A percentile compares a stretch with the other conserved stretches of the same genome.
These are phyloP conservation scores for bread wheat (Triticum aestivum) DNA, from an alignment of 176 grass and related monocot species.

Conservation along the genomic window IWGSC_CS_RefSeq_v2.1 NC_057796.1:300985037-300985536, in stretches of 20 bases:
- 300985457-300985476: not conserved
- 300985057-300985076: not conserved
- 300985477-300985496: slow-evolving; percentile 34
- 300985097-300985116: not conserved
- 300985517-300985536: too few species aligned
- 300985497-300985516: not conserved
- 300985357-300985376: slow-evolving; percentile 31
- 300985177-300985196: not conserved
- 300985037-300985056: not conserved
- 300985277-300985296: slow-evolving; percentile 15
- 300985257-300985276: not conserved
- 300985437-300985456: slow-evolving; percentile 57
- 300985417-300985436: slow-evolving; percentile 43
- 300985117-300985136: not conserved
- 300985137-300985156: not conserved
- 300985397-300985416: slow-evolving; percentile 53
- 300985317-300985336: slow-evolving; percentile 31
- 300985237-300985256: not conserved
- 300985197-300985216: not conserved
- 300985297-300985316: not conserved
- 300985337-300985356: slow-evolving; percentile 23
- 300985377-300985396: not conserved
- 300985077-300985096: not conserved
- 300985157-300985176: not conserved
- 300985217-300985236: not conserved